Conservation (phyloP, 2,329 filamentous ascomycete species). For the Pseudopithomyces maydicus region DNA sequence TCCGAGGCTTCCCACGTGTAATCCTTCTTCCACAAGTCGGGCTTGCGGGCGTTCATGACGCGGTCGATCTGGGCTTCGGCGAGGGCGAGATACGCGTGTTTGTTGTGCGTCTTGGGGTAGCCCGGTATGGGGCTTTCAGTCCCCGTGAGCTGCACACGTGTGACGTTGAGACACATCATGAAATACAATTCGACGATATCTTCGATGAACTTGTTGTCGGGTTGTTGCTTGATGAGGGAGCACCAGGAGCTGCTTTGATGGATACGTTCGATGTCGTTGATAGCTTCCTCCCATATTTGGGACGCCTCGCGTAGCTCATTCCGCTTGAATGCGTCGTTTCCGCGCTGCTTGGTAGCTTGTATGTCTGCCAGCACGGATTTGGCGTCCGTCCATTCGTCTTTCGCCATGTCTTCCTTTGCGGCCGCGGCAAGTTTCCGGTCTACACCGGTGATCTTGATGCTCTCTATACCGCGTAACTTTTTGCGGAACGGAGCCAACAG, state of each 20-base stretch:
- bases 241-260: conserved; percentile 14
- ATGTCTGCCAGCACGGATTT: conserved; percentile 11
- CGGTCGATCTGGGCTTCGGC: neutral
- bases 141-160: conserved; percentile 12
- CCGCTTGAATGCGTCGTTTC: conserved; percentile 9
- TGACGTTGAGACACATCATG: conserved; percentile 20
- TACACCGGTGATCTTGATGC: neutral
- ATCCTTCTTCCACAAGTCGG: neutral
- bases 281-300: conserved; percentile 17
- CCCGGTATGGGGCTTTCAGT: conserved; percentile 3
- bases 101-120: neutral
- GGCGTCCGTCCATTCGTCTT: conserved; percentile 17
- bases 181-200: conserved; percentile 22
- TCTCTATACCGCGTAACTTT: neutral
- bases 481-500: neutral
- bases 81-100: neutral
- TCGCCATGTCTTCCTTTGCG: conserved; percentile 11
- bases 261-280: conserved; percentile 16
- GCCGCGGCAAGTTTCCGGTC: conserved; percentile 10
- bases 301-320: conserved; percentile 2
- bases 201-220: conserved; percentile 11
- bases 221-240: conserved; percentile 8
- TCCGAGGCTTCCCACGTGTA: neutral
- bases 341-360: conserved; percentile 15
- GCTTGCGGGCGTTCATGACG: neutral